phyloP scores from a whole-genome alignment of 805 yeast species.

The Wilhelminamyces savonicus region DNA sequence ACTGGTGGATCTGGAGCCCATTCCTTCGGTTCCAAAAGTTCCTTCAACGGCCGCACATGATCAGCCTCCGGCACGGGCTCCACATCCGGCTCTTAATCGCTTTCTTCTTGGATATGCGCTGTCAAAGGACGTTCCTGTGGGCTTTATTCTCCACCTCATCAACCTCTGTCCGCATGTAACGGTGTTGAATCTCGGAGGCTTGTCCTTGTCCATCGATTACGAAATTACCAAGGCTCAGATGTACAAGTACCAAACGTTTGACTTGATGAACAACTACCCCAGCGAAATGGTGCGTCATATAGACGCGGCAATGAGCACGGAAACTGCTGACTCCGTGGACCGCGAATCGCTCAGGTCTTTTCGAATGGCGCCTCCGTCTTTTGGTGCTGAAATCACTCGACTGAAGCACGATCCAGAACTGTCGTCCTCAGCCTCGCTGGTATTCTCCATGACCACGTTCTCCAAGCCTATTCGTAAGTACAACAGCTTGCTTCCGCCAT shows the following conservation, averaged over 20 bases:
- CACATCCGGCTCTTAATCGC: constrained; percentile 59
- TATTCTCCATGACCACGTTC: constrained; percentile 18
- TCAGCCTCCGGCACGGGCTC: constrained; percentile 1
- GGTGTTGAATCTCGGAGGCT: constrained; percentile 49
- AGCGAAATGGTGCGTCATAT: constrained; percentile 19
- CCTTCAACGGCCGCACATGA: not conserved
- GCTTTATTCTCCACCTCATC: constrained; percentile 63
- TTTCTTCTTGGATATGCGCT: constrained; percentile 57
- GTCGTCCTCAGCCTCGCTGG: constrained; percentile 9
- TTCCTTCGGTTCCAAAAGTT: too few species aligned
- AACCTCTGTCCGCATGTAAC: constrained; percentile 59
- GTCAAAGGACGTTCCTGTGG: constrained; percentile 75
- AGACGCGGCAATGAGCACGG: constrained; percentile 14
- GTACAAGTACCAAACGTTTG: constrained; percentile 32
- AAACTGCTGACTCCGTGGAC: constrained; percentile 1
- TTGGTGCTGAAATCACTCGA: too few species aligned
- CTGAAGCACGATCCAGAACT: too few species aligned
- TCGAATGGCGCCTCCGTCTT: too few species aligned
- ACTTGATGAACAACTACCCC: constrained; percentile 32
- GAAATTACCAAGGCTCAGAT: constrained; percentile 35
- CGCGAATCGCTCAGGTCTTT: not conserved
- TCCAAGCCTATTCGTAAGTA: constrained; percentile 27
- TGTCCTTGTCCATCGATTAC: constrained; percentile 66
- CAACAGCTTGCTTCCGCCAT: constrained; percentile 34
- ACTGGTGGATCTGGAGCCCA: constrained; percentile 13